Base-by-base conservation (phyloP, 305 asterid species). In the Fraxinus albicans region DNA sequence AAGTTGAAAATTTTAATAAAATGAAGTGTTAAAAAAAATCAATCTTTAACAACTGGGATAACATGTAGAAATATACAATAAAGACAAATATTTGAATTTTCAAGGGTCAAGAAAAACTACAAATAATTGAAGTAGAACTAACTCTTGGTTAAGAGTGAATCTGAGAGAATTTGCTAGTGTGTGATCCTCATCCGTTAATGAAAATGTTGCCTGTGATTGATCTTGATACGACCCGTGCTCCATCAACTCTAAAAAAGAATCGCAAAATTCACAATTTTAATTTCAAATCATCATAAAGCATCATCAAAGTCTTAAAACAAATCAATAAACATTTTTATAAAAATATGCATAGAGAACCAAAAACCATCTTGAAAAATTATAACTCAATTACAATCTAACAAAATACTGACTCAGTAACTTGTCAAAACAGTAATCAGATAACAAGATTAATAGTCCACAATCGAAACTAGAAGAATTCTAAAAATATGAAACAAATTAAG, bases 101-200 rank as follows among this genome's bases (percentile, higher is more conserved):
- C 38, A 35, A n/a, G 36, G 34, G 38, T 42, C 35, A 0, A 7
- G 38, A 13, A 40, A 44, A 76, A 27, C 12, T 23, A 13, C 15
- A 21, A 15, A 76, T 78, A 34, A 60, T 47, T 44, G 73, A 4
- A n/a, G 55, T 72, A 84, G 55, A 77, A 86, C 96, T 86, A 69
- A 92, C 98, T 94, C 97, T 91, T 93, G 94, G 89, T 93, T 94
- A 47, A 94, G 92, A 31, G 86, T 55, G 82, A 88, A 93, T 89
- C 98, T 87, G n/a, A 93, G 79, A 42, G 98, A 86, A 85, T 95
- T 95, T 35, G 98, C 93, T 8, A 92, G 89, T 4, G 98, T 93
- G 81, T 95, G 98, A 86, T 92, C 97, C 88, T 93, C 97, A 21
- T 91, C 93, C 1, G 93, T 85, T 67, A 92, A 83, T 0, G 98